Base-by-base conservation (phyloP, 768 basidiomycete genomes). In the Infundibulicybe gibba region DNA sequence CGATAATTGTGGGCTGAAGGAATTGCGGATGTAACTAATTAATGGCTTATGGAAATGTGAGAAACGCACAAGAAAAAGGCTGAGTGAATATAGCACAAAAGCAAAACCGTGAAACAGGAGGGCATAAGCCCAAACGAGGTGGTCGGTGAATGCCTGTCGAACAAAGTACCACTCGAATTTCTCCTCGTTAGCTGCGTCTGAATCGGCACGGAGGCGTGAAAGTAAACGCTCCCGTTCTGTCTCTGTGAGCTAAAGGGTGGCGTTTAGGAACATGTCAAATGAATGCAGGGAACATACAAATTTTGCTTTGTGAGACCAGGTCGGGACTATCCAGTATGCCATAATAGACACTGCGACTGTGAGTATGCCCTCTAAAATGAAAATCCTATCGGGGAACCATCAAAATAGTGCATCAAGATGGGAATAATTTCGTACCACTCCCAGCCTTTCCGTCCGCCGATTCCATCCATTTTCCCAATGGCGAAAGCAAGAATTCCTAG, bases 51-150 rank as follows among this genome's bases (percentile, higher is more conserved):
- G 19, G 31, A n/a, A n/a, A 33, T 37, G 19, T 12, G 9, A 41
- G 15, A 14, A 35, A 52, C 67, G 30, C 54, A 76, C 77, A 72
- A 81, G 50, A 62, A 83, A 83, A 6, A 84, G 61, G 58, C 77
- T 79, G 50, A 81, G 55, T 13, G 80, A 79, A 55, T 81, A 82
- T 16, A 78, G 54, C 9, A 75, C 79, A 52, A 80, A 81, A 2
- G 82, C 75, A 53, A 77, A 81, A 1, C 77, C 80, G 49, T 83
- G 81, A 61, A 83, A 83, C 1, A 83, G 64, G 15, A 81, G 54
- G 0, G 78, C 78, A 56, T 84, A 84, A 3, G 66, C 75, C 77
- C 80, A 81, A 12, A 80, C 76, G 13, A 83, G 63, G 48, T 75
- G 81, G 51, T 85, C 80, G 40, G 63, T 70, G 50, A 81, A 66